Percentiles rank a stretch among this genome's conserved stretches.
Conservation (phyloP, 768 basidiomycete genomes). For the Mycena alexandri region DNA sequence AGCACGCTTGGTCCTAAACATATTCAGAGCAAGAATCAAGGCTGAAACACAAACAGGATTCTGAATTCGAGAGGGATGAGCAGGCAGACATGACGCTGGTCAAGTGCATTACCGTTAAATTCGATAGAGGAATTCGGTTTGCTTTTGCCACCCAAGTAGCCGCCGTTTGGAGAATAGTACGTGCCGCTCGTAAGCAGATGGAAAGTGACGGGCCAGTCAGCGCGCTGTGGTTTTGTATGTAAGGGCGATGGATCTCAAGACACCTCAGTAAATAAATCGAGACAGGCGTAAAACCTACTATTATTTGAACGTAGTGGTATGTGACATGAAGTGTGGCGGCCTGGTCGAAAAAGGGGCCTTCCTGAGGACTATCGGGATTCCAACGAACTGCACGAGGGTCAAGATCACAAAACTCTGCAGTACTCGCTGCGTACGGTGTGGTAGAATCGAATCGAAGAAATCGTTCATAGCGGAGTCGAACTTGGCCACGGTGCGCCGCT, state of each 20-base stretch:
- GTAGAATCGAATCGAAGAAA: slow-evolving; percentile 49
- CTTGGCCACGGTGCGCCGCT: slow-evolving; percentile 58
- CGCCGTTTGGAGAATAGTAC: slow-evolving; percentile 12
- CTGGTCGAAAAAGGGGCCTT: too few species aligned
- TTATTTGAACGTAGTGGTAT: too few species aligned
- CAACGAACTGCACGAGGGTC: slow-evolving; percentile 54
- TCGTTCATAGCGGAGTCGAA: slow-evolving; percentile 64
- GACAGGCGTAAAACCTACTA: too few species aligned
- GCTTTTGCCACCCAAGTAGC: slow-evolving; percentile 14
- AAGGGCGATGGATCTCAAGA: slow-evolving; percentile 40
- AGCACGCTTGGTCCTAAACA: slow-evolving; percentile 9
- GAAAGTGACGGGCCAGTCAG: slow-evolving; percentile 9
- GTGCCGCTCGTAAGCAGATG: slow-evolving; percentile 25
- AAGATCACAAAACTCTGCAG: too few species aligned
- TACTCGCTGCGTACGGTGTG: too few species aligned
- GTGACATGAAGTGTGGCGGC: too few species aligned
- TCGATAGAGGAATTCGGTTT: slow-evolving; percentile 4
- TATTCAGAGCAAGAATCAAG: slow-evolving; percentile 21
- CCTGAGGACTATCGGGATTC: slow-evolving; percentile 43
- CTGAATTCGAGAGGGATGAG: too few species aligned
- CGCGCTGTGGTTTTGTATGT: slow-evolving; percentile 16
- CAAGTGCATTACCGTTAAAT: background rate
- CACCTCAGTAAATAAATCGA: too few species aligned
- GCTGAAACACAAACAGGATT: too few species aligned
- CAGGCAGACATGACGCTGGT: slow-evolving; percentile 1